A percentile compares a stretch with the other conserved stretches of the same genome.
Conservation (phyloP, 2,329 filamentous ascomycete genomes). For the Neopestalotiopsis rosae region DNA sequence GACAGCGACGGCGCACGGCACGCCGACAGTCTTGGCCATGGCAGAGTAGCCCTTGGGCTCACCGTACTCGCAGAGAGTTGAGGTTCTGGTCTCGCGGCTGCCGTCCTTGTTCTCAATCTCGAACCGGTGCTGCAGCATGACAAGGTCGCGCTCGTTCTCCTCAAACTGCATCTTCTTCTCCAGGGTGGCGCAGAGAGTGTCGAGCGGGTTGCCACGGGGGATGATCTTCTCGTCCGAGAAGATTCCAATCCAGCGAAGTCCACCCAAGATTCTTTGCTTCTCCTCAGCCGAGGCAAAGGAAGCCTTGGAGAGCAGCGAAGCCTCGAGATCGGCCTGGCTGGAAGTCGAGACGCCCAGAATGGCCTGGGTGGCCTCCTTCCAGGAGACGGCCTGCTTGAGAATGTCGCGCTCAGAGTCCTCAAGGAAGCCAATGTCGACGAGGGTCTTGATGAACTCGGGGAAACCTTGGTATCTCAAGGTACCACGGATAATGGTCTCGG, state of each 20-base stretch:
- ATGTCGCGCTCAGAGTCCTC: conserved; percentile 69
- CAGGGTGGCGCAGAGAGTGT: conserved; percentile 85
- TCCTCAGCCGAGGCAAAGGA: conserved; percentile 73
- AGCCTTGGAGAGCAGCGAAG: conserved; percentile 76
- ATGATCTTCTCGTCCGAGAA: conserved; percentile 73
- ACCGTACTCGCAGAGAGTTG: conserved; percentile 83
- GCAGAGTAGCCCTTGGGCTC: conserved; percentile 77
- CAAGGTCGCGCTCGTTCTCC: conserved; percentile 82
- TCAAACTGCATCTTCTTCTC: conserved; percentile 92
- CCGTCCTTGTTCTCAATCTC: conserved; percentile 85
- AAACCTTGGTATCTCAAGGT: conserved; percentile 88
- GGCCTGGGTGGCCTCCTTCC: conserved; percentile 84
- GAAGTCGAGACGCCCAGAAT: conserved; percentile 73
- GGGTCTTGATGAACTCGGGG: conserved; percentile 84
- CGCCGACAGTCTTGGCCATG: conserved; percentile 84
- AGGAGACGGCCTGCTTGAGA: conserved; percentile 71
- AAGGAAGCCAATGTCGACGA: conserved; percentile 92
- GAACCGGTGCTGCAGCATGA: conserved; percentile 79
- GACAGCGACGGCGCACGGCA: conserved; percentile 71
- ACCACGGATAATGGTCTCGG: conserved; percentile 81
- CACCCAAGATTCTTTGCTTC: conserved; percentile 71
- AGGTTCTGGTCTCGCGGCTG: conserved; percentile 75
- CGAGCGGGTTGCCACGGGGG: conserved; percentile 78
- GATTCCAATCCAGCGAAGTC: conserved; percentile 73
- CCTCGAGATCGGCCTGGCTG: conserved; percentile 71